Evolutionary conservation across 1,139 yeast species (phyloP), one percentile per base, ranked within the genome.

Genomic region (Nakaseomyces nivariensis): DNA sequence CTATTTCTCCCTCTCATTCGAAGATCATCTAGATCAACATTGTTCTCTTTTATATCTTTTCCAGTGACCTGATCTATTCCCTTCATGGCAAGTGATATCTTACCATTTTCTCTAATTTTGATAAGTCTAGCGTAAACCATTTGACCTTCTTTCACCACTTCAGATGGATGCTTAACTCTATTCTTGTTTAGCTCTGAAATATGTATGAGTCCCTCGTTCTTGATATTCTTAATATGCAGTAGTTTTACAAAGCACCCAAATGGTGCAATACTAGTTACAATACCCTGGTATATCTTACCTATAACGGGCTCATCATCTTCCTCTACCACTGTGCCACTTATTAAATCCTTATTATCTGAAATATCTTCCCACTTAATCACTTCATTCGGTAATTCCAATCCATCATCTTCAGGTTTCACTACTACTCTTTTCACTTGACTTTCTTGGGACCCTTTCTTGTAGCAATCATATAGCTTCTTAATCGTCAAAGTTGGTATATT

Each of bases 201-300:
- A 63, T 90, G 97, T 44, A 92, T 82, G 29, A 90, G 70, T 0
- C 95, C 96, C 41, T 75, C 79, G 68, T 66, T 37, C 51, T 62
- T 56, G 43, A 67, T 54, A 11, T 25, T 34, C 61, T 62, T 52
- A 43, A 71, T 55, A 37, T 75, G 77, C 4, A 61, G 65, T 36
- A 82, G 56, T 5, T 78, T 63, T 0, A 89, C 78, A 62, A 92
- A 90, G 1, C 89, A 95, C 0, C 98, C 97, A 66, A 79, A 90
- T 1, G 76, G 66, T 25, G 81, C 78, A 4, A 86, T 62, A 46
- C 77, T 78, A 42, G 72, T 72, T 1, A 90, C 84, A 26, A 58
- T 67, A 0, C 95, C 97, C 41, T 65, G 66, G 59, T 82, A 82
- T 0, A 85, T 67, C 27, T 71, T 63, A 25, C 77, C 78, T 1